Conservation (phyloP, 768 basidiomycete species). For the Tricholoma sp. region DNA sequence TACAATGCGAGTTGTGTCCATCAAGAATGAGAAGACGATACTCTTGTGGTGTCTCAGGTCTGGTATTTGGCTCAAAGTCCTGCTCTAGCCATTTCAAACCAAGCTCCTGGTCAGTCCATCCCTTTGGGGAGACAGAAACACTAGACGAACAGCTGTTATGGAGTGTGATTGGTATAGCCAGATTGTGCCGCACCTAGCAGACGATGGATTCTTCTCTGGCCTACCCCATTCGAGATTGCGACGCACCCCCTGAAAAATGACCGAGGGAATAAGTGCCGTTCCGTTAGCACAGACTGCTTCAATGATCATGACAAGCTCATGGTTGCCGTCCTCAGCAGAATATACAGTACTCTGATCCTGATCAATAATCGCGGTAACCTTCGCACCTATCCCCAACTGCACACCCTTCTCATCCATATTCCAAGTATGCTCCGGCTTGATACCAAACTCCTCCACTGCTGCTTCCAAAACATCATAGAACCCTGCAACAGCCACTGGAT, state of each 20-base stretch:
- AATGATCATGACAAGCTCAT: conserved; percentile 42
- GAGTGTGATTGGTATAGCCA: too few species aligned
- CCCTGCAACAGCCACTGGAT: neutral
- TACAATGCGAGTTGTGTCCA: neutral
- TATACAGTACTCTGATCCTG: conserved; percentile 9
- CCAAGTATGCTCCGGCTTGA: neutral
- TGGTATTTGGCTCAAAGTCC: conserved; percentile 4
- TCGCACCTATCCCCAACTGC: conserved; percentile 19
- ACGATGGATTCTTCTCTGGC: neutral
- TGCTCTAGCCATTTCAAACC: conserved; percentile 16
- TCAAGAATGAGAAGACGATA: neutral
- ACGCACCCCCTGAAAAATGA: conserved; percentile 32
- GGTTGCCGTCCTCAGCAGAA: conserved; percentile 24
- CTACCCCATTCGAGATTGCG: conserved; percentile 3
- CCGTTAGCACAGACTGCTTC: conserved; percentile 42
- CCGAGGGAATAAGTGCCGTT: conserved; percentile 24
- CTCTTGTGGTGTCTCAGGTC: conserved; percentile 6
- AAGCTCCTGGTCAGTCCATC: neutral
- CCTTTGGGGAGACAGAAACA: neutral
- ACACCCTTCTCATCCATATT: conserved; percentile 20
- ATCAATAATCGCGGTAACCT: conserved; percentile 10
- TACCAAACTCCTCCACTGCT: neutral
- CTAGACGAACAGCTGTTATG: neutral
- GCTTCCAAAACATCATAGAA: neutral
- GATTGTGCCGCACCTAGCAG: neutral